phyloP scores from a whole-genome alignment of 2,329 filamentous ascomycete genomes.

The Aspergillus sp. region DNA sequence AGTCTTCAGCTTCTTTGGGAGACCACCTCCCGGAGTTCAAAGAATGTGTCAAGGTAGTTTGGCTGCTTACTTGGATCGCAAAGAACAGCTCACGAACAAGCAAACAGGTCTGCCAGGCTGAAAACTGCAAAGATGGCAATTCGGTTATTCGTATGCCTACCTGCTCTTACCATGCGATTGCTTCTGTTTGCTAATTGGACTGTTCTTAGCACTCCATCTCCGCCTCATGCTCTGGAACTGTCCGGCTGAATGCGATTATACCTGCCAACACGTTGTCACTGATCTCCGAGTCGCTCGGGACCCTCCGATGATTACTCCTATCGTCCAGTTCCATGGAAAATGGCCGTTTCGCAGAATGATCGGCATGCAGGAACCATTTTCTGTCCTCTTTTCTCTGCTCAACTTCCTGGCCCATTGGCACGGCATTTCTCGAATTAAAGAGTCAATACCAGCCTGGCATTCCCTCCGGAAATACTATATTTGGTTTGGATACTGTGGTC shows the following conservation, averaged over 20 bases:
- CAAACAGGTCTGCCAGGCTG: conserved; percentile 64
- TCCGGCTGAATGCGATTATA: conserved; percentile 91
- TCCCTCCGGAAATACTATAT: conserved; percentile 74
- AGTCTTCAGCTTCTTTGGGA: conserved; percentile 63
- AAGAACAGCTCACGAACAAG: conserved; percentile 11
- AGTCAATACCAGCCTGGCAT: conserved; percentile 65
- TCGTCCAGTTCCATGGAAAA: conserved; percentile 96
- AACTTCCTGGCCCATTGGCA: conserved; percentile 81
- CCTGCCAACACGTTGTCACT: conserved; percentile 91
- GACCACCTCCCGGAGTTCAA: conserved; percentile 82
- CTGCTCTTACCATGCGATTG: neutral
- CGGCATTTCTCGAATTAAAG: conserved; percentile 65
- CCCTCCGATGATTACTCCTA: conserved; percentile 55
- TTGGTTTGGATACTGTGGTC: conserved; percentile 69
- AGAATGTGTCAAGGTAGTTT: conserved; percentile 70
- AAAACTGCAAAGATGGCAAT: conserved; percentile 68
- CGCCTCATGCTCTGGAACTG: conserved; percentile 90
- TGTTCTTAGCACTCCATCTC: conserved; percentile 63
- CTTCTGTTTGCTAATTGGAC: conserved; percentile 9
- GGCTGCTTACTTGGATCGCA: neutral
- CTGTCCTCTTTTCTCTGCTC: conserved; percentile 83
- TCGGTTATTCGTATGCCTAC: conserved; percentile 62
- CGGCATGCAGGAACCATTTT: conserved; percentile 92
- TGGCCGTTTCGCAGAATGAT: conserved; percentile 91
- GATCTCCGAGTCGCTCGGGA: conserved; percentile 58